Base-by-base conservation (phyloP, 805 yeast species). In the Candida germanica region DNA sequence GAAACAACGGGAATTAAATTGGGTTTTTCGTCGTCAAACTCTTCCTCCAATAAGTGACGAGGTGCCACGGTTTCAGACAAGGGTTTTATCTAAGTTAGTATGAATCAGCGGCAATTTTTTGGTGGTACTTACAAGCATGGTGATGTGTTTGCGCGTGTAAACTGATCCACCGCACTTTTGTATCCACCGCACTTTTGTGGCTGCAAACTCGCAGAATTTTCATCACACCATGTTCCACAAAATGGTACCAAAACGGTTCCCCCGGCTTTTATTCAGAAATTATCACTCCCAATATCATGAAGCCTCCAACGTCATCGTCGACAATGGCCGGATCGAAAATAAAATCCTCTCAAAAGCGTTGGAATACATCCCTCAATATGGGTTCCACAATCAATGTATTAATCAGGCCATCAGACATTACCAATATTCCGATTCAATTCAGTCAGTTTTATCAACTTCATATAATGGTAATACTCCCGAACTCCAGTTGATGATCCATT, bases 401-500 rank as follows among this genome's bases (percentile, higher is more conserved):
- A 59, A 69, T 3, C 58, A 64, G 26, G 77, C 80, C 12, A 66
- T 75, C 11, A 62, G 79, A 27, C 61, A 47, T 2, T 54, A 66
- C 44, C 71, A 73, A 5, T 72, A 73, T 48, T 64, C 75, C 31
- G 87, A 81, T 61, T 75, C 52, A 40, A 69, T 73, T 9, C 63
- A 57, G 29, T 61, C 69, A 3, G 54, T 67, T 1, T 61, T 75
- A 26, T 54, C 66, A 3, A 54, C 65, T 20, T 50, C 56, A 4
- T 44, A 53, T 26, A 44, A 50, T 26, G 79, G 79, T 3, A 58
- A 65, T 8, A 61, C 69, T 26, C 77, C 78, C 35, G 71, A 83
- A 42, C 72, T 79, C 33, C 75, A 69, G 54, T 71, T 76, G 39
- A 77, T 80, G 58, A 52, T 79, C 27, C 69, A 73, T 29, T 66